Percentiles rank a stretch among this genome's conserved stretches.
Evolutionary conservation across 768 basidiomycete genomes (phyloP).

Genomic region (Tylopilus intermedius): DNA sequence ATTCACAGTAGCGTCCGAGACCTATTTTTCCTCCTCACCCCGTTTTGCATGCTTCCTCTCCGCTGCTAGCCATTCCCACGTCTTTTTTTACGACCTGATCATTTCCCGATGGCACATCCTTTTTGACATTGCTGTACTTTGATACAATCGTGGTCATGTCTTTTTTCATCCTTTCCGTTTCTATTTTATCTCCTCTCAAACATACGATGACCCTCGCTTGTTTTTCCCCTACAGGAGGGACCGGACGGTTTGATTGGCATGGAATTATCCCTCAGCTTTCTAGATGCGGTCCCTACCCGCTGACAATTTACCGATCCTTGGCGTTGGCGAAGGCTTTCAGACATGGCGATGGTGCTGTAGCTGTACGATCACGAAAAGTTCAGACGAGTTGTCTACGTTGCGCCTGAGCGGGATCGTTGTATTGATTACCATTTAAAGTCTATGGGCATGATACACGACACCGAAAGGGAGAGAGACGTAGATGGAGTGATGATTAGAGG

Average conservation of each 20-base stretch:
- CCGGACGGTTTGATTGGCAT: constrained; percentile 18
- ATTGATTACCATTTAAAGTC: not conserved
- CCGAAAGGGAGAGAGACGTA: not conserved
- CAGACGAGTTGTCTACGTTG: not conserved
- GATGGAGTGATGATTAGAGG: constrained; percentile 1
- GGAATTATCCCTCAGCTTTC: constrained; percentile 7
- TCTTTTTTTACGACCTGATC: constrained; percentile 1
- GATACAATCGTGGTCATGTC: constrained; percentile 7
- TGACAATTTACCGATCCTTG: not conserved
- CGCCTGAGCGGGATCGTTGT: not conserved
- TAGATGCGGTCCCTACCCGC: constrained; percentile 6
- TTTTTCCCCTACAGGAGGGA: constrained; percentile 1
- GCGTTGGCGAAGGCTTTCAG: not conserved
- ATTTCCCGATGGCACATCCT: not conserved
- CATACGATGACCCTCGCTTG: constrained; percentile 1
- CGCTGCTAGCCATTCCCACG: not conserved
- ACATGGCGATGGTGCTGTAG: not conserved
- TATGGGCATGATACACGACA: constrained; percentile 11
- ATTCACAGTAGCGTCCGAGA: not conserved
- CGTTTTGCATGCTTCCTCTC: constrained; percentile 1
- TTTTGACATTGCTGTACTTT: constrained; percentile 16
- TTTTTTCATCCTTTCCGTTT: not conserved
- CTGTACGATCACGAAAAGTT: constrained; percentile 15
- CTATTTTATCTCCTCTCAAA: not conserved
- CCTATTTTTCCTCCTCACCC: not conserved